phyloP scores from a whole-genome alignment of 1,284 basidiomycete species.

The Mycosarcoma mackinlayi region DNA sequence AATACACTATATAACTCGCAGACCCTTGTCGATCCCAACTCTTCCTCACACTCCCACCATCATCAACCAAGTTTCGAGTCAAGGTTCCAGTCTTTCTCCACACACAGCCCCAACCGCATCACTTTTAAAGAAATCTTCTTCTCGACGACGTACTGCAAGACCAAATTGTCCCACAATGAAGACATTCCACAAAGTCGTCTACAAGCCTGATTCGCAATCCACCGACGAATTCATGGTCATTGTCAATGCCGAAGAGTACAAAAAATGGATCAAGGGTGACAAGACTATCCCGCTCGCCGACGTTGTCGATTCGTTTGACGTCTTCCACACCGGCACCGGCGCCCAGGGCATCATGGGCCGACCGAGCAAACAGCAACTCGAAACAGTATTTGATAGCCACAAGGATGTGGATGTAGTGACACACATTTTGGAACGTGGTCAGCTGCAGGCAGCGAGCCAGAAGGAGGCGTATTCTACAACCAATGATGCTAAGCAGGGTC shows the following conservation, averaged over 20 bases:
- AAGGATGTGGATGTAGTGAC: conserved; percentile 67
- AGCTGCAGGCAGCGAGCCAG: conserved; percentile 52
- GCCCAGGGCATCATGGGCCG: conserved; percentile 69
- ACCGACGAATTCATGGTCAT: conserved; percentile 69
- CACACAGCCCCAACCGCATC: conserved; percentile 2
- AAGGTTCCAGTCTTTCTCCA: background rate
- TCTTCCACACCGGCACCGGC: conserved; percentile 69
- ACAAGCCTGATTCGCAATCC: conserved; percentile 67
- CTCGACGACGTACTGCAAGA: no score
- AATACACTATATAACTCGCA: no score
- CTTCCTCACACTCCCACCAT: no score
- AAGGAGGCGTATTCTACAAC: conserved; percentile 61
- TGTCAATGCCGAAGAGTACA: conserved; percentile 65
- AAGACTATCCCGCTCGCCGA: conserved; percentile 69
- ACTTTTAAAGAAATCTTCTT: no score
- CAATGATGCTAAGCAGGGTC: conserved; percentile 53
- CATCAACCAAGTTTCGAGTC: no score
- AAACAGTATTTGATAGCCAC: conserved; percentile 65
- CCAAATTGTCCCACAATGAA: conserved; percentile 29
- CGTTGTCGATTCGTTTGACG: conserved; percentile 69
- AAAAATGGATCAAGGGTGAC: conserved; percentile 69
- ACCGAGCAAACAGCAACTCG: conserved; percentile 69
- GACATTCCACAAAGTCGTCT: conserved; percentile 61
- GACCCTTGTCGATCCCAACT: no score
- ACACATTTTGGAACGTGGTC: conserved; percentile 65